Evolutionary conservation across 202 grass and related monocot species (phyloP), one percentile per base, ranked within the genome.

Genomic region (Miscanthus sacchariflorus): DNA sequence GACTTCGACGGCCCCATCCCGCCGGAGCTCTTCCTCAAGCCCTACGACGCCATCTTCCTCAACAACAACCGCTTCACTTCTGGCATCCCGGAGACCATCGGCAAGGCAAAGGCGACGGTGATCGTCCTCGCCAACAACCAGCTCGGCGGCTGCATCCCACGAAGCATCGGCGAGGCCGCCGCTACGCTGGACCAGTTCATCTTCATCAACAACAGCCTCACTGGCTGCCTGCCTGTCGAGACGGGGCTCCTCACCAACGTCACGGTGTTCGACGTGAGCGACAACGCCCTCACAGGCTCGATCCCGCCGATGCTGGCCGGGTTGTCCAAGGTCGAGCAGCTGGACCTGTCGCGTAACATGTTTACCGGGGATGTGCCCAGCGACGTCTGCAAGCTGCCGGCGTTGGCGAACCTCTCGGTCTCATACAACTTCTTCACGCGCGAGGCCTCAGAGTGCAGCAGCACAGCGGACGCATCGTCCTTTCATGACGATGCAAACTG

Each of bases 41-140:
- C 70, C 3, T 83, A 92, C 14, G 95, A 98, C 54, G 95, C 91
- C 52, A 89, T 98, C 72, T 93, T 98, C 49, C 83, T 98, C 19
- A 98, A 98, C 68, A 79, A 93, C 81, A 95, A 95, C 39, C 89
- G 87, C 0, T 98, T 95, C 74, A 85, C 74, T 21, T 43, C 48
- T 0, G 58, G 85, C 9, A 98, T 98, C 68, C 95, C 93, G 2
- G 85, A 93, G 6, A 98, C 91, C 45, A 88, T 98, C 21, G 91
- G 93, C 58, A 78, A 85, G 79, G 81, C 93, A 0, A 89, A 36
- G 25, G 93, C 93, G 5, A 81, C 93, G 3, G 93, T 98, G 44
- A 61, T 98, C 46, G 93, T 98, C 12, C 85, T 95, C 6, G 91
- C 95, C 12, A 98, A 98, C 87, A 98, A 98, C 68, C 66, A 92